phyloP scores from a whole-genome alignment of 31 red algal species.

The Endocladia muricata region DNA sequence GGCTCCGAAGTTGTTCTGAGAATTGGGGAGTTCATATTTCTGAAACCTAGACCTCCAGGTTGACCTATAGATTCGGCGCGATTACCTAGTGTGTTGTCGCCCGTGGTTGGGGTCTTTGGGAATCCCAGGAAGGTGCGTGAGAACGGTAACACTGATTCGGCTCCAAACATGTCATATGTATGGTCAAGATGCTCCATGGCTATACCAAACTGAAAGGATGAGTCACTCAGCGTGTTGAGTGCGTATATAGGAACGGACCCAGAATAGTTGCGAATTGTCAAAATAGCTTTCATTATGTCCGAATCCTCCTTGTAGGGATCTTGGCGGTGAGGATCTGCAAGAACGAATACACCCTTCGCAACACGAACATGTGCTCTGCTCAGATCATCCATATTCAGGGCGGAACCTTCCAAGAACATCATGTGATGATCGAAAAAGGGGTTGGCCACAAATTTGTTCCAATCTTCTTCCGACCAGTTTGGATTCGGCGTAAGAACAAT shows the following conservation, averaged over 20 bases:
- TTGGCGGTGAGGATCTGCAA: conserved; percentile 42
- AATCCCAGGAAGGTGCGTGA: conserved; percentile 1
- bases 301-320: conserved; percentile 73
- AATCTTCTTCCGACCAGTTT: conserved; percentile 68
- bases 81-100: neutral
- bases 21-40: neutral
- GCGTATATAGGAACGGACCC: conserved; percentile 70
- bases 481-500: conserved; percentile 65
- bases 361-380: conserved; percentile 42
- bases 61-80: neutral
- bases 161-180: neutral
- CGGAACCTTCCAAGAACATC: conserved; percentile 69
- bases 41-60: neutral
- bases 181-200: conserved; percentile 52
- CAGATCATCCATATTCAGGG: conserved; percentile 58
- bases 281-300: conserved; percentile 62
- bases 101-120: neutral
- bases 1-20: neutral
- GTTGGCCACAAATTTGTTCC: conserved; percentile 53
- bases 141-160: neutral
- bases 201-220: conserved; percentile 79
- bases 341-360: conserved; percentile 67
- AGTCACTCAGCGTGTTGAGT: conserved; percentile 55
- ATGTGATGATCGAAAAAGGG: conserved; percentile 52
- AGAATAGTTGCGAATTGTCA: conserved; percentile 69